Percentiles rank a stretch among this genome's conserved stretches.
phyloP scores from a whole-genome alignment of 768 basidiomycete genomes.

The Kwoniella dendrophila region DNA sequence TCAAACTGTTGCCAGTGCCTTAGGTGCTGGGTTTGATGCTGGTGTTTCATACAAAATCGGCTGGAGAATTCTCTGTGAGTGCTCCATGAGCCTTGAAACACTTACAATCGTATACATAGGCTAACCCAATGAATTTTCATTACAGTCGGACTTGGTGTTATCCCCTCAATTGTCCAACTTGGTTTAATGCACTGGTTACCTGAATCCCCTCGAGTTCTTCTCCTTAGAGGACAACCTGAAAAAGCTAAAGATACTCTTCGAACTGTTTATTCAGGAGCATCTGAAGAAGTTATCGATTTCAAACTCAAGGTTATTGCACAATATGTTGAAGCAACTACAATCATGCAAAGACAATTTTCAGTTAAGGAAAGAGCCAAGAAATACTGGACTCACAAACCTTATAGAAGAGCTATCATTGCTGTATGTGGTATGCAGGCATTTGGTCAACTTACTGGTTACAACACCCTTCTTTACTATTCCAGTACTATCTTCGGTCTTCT shows the following conservation, averaged over 20 bases:
- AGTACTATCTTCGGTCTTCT: slow-evolving; percentile 24
- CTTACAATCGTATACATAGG: too few species aligned
- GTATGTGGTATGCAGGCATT: slow-evolving; percentile 24
- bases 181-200: slow-evolving; percentile 25
- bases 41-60: slow-evolving; percentile 11
- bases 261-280: slow-evolving; percentile 13
- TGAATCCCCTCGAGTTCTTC: slow-evolving; percentile 32
- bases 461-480: slow-evolving; percentile 29
- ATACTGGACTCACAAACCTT: slow-evolving; percentile 14
- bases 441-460: slow-evolving; percentile 37
- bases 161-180: slow-evolving; percentile 24
- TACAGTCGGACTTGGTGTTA: slow-evolving; percentile 22
- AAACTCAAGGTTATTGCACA: slow-evolving; percentile 20
- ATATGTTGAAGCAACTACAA: slow-evolving; percentile 13
- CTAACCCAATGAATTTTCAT: too few species aligned
- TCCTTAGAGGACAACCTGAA: slow-evolving; percentile 18
- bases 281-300: slow-evolving; percentile 22
- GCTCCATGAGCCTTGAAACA: too few species aligned
- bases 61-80: slow-evolving; percentile 16
- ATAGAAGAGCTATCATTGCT: slow-evolving; percentile 25
- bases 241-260: slow-evolving; percentile 14
- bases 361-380: slow-evolving; percentile 2
- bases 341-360: slow-evolving; percentile 5
- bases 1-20: slow-evolving; percentile 17
- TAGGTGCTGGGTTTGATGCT: slow-evolving; percentile 17